Conservation (phyloP, 371 early-diverging fungal genomes). For the Phascolomyces articulosus region DNA sequence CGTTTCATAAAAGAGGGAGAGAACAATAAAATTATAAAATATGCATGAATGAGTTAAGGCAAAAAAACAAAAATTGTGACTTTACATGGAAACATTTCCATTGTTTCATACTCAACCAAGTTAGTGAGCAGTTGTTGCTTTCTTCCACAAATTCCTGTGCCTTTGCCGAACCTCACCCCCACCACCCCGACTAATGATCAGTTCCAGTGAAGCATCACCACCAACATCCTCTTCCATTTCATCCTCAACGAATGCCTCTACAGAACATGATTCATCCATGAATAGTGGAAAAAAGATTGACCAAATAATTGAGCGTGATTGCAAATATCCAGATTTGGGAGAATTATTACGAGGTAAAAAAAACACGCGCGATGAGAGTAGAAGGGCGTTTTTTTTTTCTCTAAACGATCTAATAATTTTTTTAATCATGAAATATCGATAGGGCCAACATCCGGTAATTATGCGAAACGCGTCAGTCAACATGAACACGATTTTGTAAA, state of each 20-base stretch:
- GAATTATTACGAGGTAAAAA: slow-evolving; percentile 40
- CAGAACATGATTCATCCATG: slow-evolving; percentile 1
- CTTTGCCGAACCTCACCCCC: no score
- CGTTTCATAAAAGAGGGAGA: no score
- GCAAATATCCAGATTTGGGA: slow-evolving; percentile 50
- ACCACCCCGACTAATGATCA: neutral
- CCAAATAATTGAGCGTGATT: slow-evolving; percentile 44
- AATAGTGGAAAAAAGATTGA: slow-evolving; percentile 46
- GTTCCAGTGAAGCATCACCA: neutral
- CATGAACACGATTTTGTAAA: slow-evolving; percentile 14
- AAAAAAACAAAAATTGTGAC: neutral
- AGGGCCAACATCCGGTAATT: slow-evolving; percentile 20
- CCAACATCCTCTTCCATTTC: neutral
- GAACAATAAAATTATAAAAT: no score
- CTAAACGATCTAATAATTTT: neutral
- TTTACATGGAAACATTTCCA: neutral
- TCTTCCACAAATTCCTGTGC: no score
- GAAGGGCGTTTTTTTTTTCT: neutral
- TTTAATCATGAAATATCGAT: neutral
- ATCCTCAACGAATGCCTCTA: neutral
- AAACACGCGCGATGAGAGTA: neutral
- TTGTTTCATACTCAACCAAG: no score
- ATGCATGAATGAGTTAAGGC: no score
- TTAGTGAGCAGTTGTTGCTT: no score
- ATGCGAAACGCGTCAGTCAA: slow-evolving; percentile 11